Base-by-base conservation (phyloP, 2,329 filamentous ascomycete genomes). In the Hysterium pulicare region DNA sequence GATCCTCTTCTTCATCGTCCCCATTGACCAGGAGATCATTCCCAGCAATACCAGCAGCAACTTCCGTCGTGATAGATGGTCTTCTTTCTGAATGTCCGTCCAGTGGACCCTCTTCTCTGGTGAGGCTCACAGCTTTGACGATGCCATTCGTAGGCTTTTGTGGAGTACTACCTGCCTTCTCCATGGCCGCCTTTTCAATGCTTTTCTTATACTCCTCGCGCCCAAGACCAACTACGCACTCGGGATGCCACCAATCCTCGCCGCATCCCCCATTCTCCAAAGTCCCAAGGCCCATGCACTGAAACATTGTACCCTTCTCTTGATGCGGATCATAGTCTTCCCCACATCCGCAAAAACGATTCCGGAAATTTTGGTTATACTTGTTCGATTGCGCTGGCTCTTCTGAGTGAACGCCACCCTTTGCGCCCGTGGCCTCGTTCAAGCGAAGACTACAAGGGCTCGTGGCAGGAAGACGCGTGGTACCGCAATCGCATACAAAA, bases 251-350 rank as follows among this genome's bases (percentile, higher is more conserved):
- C 91, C 91, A 97, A 61, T 97, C 91, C 70, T 97, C 91, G 10
- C 91, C 91, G 67, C 91, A 97, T 4, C 90, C 91, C 13, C 90
- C 90, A 1, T 84, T 83, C 52, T 91, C 86, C 10, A 79, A 76
- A 0, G 82, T 85, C 1, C 89, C 90, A 1, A 97, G 72, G 0
- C 91, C 91, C 2, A 97, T 67, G 61, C 93, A 98, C 66, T 98
- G 93, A 55, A 94, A 98, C 93, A 98, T 98, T 30, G 90, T 97
- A 0, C 91, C 91, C 55, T 91, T 94, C 64, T 98, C 90, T 61
- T 87, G 77, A 36, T 91, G 80, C 0, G 91, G 82, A 62, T 96
- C 86, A 62, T 98, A 98, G 46, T 90, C 82, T 58, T 90, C 85
- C 22, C 80, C 80, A 59, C 93, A 98, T 2, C 86, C 87, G 64